These are phyloP conservation scores for Quercus aquifolioides DNA, from an alignment of 306 rosid species.

Conservation along the genomic window DNA sequence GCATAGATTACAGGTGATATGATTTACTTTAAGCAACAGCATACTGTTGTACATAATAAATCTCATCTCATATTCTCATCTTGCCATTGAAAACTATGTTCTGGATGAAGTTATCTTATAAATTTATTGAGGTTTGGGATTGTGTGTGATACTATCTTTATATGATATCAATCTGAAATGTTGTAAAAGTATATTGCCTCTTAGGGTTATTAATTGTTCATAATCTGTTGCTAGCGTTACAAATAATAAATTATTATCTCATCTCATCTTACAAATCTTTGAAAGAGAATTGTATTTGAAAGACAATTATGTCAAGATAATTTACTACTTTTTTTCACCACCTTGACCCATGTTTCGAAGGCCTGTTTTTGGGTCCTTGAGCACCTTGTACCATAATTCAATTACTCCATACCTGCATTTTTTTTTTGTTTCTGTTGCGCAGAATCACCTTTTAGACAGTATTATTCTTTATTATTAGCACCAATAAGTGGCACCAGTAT, in stretches of 20 bases:
- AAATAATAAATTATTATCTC: background rate
- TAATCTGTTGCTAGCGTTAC: background rate
- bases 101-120: background rate
- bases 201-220: background rate
- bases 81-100: background rate
- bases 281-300: background rate
- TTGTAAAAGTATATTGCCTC: background rate
- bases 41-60: background rate
- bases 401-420: background rate
- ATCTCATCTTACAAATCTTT: no score
- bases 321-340: background rate
- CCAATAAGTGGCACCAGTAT: background rate
- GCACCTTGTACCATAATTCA: background rate
- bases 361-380: background rate
- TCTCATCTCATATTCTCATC: background rate
- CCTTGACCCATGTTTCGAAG: background rate
- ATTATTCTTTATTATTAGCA: background rate
- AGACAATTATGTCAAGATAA: background rate
- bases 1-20: constrained; percentile 86
- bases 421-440: background rate
- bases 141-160: background rate
- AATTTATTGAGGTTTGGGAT: background rate
- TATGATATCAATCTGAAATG: background rate
- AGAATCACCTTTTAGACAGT: background rate
- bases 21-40: background rate